phyloP scores from a whole-genome alignment of 768 basidiomycete genomes.

The Daedaleopsis nitida region DNA sequence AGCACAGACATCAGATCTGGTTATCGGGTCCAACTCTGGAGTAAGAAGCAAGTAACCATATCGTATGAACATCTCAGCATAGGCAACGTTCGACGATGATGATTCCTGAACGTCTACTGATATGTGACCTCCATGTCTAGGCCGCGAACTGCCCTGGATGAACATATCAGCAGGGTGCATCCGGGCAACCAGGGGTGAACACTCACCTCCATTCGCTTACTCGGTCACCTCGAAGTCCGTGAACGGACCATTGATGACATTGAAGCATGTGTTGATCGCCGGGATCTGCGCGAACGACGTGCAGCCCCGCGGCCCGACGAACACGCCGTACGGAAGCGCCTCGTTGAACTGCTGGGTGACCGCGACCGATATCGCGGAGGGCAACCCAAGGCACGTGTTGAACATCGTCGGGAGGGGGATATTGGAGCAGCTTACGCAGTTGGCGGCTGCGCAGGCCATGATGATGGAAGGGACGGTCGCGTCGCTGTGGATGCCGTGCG shows the following conservation, averaged over 20 bases:
- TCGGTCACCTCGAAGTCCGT: too few relatives aligned
- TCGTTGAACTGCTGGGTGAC: constrained; percentile 9
- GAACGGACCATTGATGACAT: neutral
- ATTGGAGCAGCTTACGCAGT: neutral
- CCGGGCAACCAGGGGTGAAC: too few relatives aligned
- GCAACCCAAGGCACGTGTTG: neutral
- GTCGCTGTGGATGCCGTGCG: neutral
- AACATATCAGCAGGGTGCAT: too few relatives aligned
- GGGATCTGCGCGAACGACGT: constrained; percentile 3
- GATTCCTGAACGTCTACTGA: too few relatives aligned
- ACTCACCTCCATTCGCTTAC: too few relatives aligned
- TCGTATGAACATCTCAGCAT: too few relatives aligned
- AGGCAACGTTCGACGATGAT: too few relatives aligned
- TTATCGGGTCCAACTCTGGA: too few relatives aligned
- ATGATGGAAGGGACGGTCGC: neutral
- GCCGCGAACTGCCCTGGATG: too few relatives aligned
- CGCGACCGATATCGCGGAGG: neutral
- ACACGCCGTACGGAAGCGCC: constrained; percentile 9
- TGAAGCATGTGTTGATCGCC: constrained; percentile 7
- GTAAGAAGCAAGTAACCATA: too few relatives aligned
- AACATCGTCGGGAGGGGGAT: neutral
- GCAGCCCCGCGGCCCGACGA: constrained; percentile 1
- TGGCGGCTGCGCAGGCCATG: neutral
- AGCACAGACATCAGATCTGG: too few relatives aligned
- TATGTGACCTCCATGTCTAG: too few relatives aligned